Base-by-base conservation (phyloP, 2,329 filamentous ascomycete genomes). In the Kalmusia sp. region DNA sequence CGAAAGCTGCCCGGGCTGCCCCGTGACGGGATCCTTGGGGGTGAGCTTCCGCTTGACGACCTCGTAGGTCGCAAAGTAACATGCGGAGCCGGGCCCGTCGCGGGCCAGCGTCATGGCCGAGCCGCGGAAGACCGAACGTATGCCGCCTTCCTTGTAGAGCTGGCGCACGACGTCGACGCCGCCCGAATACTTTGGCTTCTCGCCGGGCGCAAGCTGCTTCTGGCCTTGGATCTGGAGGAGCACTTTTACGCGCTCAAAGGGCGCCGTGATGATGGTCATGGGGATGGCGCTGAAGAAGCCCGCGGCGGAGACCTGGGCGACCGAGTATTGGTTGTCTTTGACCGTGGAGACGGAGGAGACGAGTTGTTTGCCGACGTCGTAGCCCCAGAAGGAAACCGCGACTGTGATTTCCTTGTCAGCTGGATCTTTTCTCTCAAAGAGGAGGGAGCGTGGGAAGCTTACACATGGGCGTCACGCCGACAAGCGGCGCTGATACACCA, bases 401-500 rank as follows among this genome's bases (percentile, higher is more conserved):
- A 88, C 84, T 87, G 56, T 15, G 41, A 19, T 68, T 34, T 62
- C 61, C 44, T 21, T 28, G 6, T 43, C 30, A 25, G 35, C 12
- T 15, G n/a, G n/a, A 37, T 24, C 19, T 19, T 34, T 6, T 17
- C 22, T 41, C 27, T 39, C 31, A n/a, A 17, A 9, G 21, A 27
- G 21, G 30, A 30, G 48, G 24, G 50, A 31, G 15, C 14, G 34
- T n/a, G 48, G 31, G 15, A 17, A 33, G 86, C 93, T 78, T 84
- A 97, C 93, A 99, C 95, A 99, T 99, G 50, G 95, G 95, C 57
- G 95, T 99, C 14, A 99, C 95, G 49, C 95, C 95, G 8, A 97
- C 90, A 58, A 99, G 80, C 38, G 95, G 95, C 67, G 95, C 95
- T 64, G 90, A 95, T 39, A 99, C 93, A 75, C 95, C 95, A n/a